phyloP scores from a whole-genome alignment of 352 stramenopile species.

The Phytophthora agathidicida region DNA sequence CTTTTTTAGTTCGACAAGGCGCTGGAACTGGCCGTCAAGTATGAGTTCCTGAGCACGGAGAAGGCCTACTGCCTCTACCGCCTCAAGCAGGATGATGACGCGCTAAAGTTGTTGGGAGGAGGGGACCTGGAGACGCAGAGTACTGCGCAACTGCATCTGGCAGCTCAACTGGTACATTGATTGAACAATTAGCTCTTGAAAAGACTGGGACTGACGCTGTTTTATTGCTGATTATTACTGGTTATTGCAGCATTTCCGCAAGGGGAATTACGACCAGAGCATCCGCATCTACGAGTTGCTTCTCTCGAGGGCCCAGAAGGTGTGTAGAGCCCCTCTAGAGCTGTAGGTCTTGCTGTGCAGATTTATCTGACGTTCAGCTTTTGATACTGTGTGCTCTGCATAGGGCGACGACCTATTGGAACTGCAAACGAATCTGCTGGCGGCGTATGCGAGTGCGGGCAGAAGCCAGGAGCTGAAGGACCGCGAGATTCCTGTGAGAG shows the following conservation, averaged over 20 bases:
- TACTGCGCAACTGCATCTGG: constrained; percentile 63
- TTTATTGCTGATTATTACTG: background rate
- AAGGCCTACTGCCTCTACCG: constrained; percentile 85
- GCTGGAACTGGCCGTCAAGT: constrained; percentile 76
- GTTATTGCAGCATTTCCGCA: constrained; percentile 63
- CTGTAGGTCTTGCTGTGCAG: background rate
- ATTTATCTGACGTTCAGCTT: background rate
- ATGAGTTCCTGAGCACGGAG: constrained; percentile 66
- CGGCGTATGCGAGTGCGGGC: constrained; percentile 70
- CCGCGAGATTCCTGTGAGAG: constrained; percentile 53
- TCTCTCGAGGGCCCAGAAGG: constrained; percentile 47
- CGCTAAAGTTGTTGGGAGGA: constrained; percentile 46
- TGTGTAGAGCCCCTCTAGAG: constrained; percentile 1
- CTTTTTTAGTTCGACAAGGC: constrained; percentile 79
- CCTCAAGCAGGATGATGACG: constrained; percentile 77
- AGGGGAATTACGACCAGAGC: constrained; percentile 61
- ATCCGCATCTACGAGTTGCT: constrained; percentile 84
- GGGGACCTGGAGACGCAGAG: constrained; percentile 37
- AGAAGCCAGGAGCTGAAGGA: constrained; percentile 59
- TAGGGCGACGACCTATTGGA: constrained; percentile 75
- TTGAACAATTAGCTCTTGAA: background rate
- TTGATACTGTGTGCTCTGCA: background rate
- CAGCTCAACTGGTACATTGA: constrained; percentile 62
- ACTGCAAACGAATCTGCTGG: constrained; percentile 79
- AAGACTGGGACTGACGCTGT: constrained; percentile 1